Conservation (phyloP, 129 eudicot species). For the Kitagawia praeruptora region DNA sequence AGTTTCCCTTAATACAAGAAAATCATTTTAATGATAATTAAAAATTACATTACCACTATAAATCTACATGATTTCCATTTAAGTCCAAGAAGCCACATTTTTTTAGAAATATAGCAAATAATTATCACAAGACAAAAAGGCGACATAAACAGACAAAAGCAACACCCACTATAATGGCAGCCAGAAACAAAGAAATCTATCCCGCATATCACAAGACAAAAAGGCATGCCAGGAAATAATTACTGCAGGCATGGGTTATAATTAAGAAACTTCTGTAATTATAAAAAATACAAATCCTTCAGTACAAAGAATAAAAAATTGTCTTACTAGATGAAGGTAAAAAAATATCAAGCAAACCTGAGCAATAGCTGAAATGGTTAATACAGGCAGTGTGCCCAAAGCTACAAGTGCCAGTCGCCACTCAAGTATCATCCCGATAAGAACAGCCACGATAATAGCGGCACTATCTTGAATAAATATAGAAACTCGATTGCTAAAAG, state of each 20-base stretch:
- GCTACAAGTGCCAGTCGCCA: slow-evolving; percentile 97
- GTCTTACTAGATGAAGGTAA: not conserved
- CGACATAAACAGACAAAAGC: not conserved
- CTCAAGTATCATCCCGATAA: slow-evolving; percentile 71
- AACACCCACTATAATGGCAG: not conserved
- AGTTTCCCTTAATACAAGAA: not conserved
- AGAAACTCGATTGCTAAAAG: slow-evolving; percentile 87
- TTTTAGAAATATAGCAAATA: not conserved
- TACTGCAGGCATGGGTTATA: not conserved
- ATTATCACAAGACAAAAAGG: not conserved
- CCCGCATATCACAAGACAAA: not conserved
- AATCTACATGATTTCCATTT: not conserved
- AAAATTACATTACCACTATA: not conserved
- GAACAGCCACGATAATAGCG: slow-evolving; percentile 67
- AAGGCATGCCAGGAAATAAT: not conserved
- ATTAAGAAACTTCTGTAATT: not conserved
- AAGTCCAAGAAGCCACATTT: not conserved
- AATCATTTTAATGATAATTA: not conserved
- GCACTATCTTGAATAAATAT: slow-evolving; percentile 87
- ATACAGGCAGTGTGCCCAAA: slow-evolving; percentile 73
- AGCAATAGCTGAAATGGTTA: slow-evolving; percentile 87
- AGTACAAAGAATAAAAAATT: not conserved
- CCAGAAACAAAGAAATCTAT: not conserved
- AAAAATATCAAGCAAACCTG: slow-evolving; percentile 46
- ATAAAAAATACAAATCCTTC: not conserved